Conservation (phyloP, 495 filamentous ascomycete genomes). For the Trichocladium uniseriatum region DNA sequence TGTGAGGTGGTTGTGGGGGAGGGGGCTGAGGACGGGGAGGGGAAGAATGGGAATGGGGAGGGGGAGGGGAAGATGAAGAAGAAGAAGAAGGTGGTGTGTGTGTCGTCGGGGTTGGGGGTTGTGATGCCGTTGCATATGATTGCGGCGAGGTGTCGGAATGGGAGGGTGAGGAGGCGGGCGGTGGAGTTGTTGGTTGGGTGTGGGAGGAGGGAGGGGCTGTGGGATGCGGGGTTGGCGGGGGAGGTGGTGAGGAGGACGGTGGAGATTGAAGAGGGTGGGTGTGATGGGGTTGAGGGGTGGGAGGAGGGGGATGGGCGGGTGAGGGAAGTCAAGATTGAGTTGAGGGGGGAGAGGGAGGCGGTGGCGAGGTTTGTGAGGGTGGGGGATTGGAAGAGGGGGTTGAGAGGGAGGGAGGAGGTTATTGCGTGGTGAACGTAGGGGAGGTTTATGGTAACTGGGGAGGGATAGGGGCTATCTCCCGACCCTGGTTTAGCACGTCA, state of each 20-base stretch:
- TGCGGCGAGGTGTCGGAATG: constrained; percentile 12
- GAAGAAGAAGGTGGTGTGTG: too few relatives aligned
- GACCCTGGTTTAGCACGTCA: too few relatives aligned
- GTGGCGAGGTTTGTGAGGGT: constrained; percentile 6
- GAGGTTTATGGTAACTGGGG: too few relatives aligned
- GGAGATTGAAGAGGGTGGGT: constrained; percentile 5
- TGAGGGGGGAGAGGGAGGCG: constrained; percentile 6
- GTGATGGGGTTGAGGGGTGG: neutral
- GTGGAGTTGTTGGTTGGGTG: neutral
- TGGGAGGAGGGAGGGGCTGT: constrained; percentile 7
- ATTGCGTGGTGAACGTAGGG: too few relatives aligned
- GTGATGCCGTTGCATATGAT: constrained; percentile 15
- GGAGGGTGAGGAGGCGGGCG: constrained; percentile 4
- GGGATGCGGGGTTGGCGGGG: constrained; percentile 5
- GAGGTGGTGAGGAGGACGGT: neutral
- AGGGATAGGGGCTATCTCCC: too few relatives aligned
- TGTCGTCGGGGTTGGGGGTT: constrained; percentile 14
- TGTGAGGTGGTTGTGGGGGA: too few relatives aligned
- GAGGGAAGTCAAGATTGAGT: constrained; percentile 13
- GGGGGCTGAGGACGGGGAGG: too few relatives aligned
- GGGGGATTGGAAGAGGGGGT: constrained; percentile 2
- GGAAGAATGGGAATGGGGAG: too few relatives aligned
- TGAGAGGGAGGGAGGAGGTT: too few relatives aligned
- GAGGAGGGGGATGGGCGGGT: neutral
- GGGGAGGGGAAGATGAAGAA: too few relatives aligned